Conservation (phyloP, 1,139 yeast species). For the Arxiozyma slooffiae region DNA sequence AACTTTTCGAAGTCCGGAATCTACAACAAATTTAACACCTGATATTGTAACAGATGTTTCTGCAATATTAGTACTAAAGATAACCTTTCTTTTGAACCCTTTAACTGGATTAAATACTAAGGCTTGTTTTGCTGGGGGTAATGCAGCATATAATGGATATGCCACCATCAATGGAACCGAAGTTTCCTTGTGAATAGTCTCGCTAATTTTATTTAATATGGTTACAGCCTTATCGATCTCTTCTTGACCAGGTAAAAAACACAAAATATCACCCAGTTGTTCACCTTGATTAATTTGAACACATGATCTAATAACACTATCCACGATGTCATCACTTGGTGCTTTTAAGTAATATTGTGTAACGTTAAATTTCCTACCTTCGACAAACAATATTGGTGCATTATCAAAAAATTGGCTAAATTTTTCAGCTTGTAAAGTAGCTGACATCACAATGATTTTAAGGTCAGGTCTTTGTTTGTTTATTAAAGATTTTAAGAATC, state of each 20-base stretch:
- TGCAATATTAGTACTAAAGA: constrained; percentile 89
- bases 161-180: constrained; percentile 64
- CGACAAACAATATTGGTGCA: constrained; percentile 75
- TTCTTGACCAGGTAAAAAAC: constrained; percentile 93
- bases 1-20: constrained; percentile 84
- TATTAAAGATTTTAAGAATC: constrained; percentile 66
- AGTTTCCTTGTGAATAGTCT: constrained; percentile 50
- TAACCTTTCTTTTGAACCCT: constrained; percentile 54
- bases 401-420: constrained; percentile 67
- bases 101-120: constrained; percentile 60
- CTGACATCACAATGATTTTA: constrained; percentile 69
- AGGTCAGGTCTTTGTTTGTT: constrained; percentile 41
- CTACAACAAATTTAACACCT: constrained; percentile 90
- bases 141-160: constrained; percentile 84
- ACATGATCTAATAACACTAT: constrained; percentile 61
- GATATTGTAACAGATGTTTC: constrained; percentile 95
- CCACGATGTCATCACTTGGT: constrained; percentile 73
- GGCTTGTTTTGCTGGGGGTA: constrained; percentile 76
- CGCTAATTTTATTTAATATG: constrained; percentile 50
- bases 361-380: constrained; percentile 86
- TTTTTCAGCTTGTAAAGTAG: constrained; percentile 87
- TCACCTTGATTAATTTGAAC: constrained; percentile 74
- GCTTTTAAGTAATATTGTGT: constrained; percentile 52
- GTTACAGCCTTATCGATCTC: constrained; percentile 83
- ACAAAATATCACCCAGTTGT: constrained; percentile 76